A percentile compares a stretch with the other conserved stretches of the same genome.
Conservation (phyloP, 2,329 filamentous ascomycete genomes). For the Claviceps sp. region DNA sequence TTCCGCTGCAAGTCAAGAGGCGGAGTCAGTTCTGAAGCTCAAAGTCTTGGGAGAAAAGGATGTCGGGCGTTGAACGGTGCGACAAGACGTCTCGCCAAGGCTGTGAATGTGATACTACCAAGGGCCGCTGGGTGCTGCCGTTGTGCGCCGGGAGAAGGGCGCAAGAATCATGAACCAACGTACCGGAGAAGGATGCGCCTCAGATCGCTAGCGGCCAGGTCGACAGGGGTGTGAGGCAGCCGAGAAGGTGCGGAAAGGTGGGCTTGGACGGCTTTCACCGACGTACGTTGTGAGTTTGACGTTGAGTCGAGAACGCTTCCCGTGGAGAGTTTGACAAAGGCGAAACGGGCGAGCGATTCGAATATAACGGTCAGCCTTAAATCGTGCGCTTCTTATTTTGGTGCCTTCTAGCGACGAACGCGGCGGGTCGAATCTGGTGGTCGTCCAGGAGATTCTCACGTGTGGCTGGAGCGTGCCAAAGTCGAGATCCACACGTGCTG, state of each 20-base stretch:
- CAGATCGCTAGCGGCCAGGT: constrained; percentile 11
- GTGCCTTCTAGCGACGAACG: too few relatives aligned
- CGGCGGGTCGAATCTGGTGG: too few relatives aligned
- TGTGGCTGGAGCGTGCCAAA: constrained; percentile 7
- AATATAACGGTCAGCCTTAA: background rate
- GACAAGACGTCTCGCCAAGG: background rate
- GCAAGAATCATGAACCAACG: constrained; percentile 7
- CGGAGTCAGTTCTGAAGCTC: background rate
- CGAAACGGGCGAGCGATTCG: background rate
- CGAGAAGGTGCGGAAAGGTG: constrained; percentile 2
- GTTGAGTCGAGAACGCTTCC: background rate
- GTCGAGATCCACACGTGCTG: constrained; percentile 4
- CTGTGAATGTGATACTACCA: background rate
- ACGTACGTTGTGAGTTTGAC: background rate
- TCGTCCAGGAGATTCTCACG: too few relatives aligned
- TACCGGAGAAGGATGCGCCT: constrained; percentile 6
- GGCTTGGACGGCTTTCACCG: background rate
- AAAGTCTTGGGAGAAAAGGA: background rate
- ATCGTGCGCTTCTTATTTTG: background rate
- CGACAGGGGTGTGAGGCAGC: constrained; percentile 10
- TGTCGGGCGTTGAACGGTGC: background rate
- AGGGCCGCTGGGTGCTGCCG: constrained; percentile 1
- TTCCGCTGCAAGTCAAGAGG: background rate
- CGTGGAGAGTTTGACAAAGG: background rate
- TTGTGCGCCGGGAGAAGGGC: constrained; percentile 5